Evolutionary conservation across 2,329 filamentous ascomycete species (phyloP).

Genomic region (Alternaria atra): DNA sequence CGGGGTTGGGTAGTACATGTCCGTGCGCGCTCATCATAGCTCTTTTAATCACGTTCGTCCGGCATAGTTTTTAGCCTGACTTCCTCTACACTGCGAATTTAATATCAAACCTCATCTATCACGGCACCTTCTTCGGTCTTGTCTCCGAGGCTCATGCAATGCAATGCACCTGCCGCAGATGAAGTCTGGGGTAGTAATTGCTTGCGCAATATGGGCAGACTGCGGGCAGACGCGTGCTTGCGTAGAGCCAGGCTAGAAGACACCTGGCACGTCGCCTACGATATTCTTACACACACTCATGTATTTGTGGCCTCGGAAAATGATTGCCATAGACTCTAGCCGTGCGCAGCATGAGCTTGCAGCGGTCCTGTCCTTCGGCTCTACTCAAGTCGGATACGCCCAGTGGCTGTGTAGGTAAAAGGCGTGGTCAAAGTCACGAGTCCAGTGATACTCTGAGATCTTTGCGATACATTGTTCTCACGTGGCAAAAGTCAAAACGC

Average conservation of each 20-base stretch:
- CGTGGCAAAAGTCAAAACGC: conserved; percentile 29
- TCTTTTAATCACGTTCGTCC: conserved; percentile 31
- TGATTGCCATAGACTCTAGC: neutral
- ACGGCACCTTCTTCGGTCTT: conserved; percentile 26
- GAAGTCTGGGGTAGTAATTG: conserved; percentile 30
- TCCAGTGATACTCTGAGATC: conserved; percentile 20
- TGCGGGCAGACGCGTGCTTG: conserved; percentile 30
- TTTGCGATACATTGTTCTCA: conserved; percentile 31
- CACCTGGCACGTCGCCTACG: conserved; percentile 35
- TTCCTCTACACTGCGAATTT: conserved; percentile 32
- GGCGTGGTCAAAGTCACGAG: conserved; percentile 6
- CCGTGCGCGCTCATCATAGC: conserved; percentile 35
- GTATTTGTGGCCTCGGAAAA: conserved; percentile 4
- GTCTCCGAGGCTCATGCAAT: conserved; percentile 25
- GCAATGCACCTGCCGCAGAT: conserved; percentile 32
- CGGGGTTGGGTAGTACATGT: conserved; percentile 18
- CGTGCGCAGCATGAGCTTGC: neutral
- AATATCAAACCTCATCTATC: conserved; percentile 44
- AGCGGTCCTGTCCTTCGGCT: conserved; percentile 18
- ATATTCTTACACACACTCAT: conserved; percentile 25
- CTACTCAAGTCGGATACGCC: conserved; percentile 15
- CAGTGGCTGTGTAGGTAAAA: conserved; percentile 17
- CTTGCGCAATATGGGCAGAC: conserved; percentile 33
- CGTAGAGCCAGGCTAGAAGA: conserved; percentile 25
- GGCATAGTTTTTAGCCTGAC: conserved; percentile 44